Evolutionary conservation across 805 yeast genomes (phyloP).

Genomic region (Candida saitoana): DNA sequence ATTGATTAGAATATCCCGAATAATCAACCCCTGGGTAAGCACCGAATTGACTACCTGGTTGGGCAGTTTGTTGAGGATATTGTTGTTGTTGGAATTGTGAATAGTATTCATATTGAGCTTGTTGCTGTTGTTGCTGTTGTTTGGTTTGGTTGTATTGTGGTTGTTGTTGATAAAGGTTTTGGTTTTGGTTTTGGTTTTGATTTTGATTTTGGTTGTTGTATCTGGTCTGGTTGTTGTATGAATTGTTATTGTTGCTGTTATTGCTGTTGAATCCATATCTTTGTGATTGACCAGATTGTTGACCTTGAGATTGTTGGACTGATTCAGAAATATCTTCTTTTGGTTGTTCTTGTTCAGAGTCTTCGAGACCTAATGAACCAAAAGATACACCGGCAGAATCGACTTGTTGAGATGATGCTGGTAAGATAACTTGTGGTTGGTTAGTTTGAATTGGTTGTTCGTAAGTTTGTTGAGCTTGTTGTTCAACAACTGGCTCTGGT

Average conservation of each 20-base stretch:
- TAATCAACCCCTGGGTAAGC: constrained; percentile 44
- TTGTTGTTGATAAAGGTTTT: constrained; percentile 17
- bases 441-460: constrained; percentile 11
- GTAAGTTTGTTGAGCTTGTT: constrained; percentile 4
- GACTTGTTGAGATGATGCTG: constrained; percentile 44
- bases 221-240: constrained; percentile 20
- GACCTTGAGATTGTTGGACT: constrained; percentile 19
- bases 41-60: constrained; percentile 40
- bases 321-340: constrained; percentile 11
- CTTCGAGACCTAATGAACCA: constrained; percentile 53
- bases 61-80: constrained; percentile 39
- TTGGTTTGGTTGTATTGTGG: constrained; percentile 19
- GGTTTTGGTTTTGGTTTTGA: constrained; percentile 10
- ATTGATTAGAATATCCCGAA: constrained; percentile 35
- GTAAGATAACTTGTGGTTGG: constrained; percentile 47
- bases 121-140: constrained; percentile 20
- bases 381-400: constrained; percentile 57
- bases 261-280: constrained; percentile 15
- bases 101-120: constrained; percentile 30
- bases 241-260: constrained; percentile 16
- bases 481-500: constrained; percentile 7
- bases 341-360: constrained; percentile 21
- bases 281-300: constrained; percentile 14
- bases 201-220: constrained; percentile 12
- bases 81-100: constrained; percentile 36